Conservation (phyloP, 1,284 basidiomycete genomes). For the Sanguinoderma infundibulare region DNA sequence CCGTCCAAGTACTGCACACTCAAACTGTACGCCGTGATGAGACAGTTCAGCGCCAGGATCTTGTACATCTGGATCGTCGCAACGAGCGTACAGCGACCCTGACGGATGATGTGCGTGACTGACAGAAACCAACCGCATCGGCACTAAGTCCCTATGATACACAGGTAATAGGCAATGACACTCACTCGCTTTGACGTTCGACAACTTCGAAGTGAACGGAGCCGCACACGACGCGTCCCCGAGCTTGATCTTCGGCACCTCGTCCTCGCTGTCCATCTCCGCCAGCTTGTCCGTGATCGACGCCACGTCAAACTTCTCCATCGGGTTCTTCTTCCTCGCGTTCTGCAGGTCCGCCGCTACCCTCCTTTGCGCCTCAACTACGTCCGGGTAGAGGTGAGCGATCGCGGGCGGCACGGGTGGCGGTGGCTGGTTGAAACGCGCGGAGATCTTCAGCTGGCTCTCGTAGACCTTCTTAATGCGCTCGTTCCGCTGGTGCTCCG, state of each 20-base stretch:
- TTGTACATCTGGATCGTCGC: constrained; percentile 99
- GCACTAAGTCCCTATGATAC: neutral
- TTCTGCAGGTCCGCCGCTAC: constrained; percentile 66
- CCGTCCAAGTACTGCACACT: constrained; percentile 96
- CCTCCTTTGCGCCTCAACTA: constrained; percentile 87
- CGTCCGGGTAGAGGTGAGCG: constrained; percentile 84
- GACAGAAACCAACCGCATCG: constrained; percentile 20
- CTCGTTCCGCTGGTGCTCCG: constrained; percentile 88
- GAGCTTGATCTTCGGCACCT: constrained; percentile 95
- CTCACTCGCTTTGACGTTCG: constrained; percentile 91
- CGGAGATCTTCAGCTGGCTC: constrained; percentile 87
- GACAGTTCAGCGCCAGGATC: constrained; percentile 93
- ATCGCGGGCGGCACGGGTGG: constrained; percentile 88
- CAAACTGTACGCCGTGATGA: constrained; percentile 95
- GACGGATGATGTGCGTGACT: constrained; percentile 95
- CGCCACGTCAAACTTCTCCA: constrained; percentile 93
- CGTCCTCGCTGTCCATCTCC: constrained; percentile 91
- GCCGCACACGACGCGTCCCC: constrained; percentile 96
- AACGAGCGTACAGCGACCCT: constrained; percentile 95
- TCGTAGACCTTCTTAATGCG: constrained; percentile 95
- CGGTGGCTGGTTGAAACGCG: constrained; percentile 88
- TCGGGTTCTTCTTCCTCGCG: constrained; percentile 81
- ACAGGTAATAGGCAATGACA: constrained; percentile 18
- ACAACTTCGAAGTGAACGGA: constrained; percentile 94
- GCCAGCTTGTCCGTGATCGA: constrained; percentile 90